Evolutionary conservation across 1,284 basidiomycete genomes (phyloP).

Genomic region (Agaricales sp.): DNA sequence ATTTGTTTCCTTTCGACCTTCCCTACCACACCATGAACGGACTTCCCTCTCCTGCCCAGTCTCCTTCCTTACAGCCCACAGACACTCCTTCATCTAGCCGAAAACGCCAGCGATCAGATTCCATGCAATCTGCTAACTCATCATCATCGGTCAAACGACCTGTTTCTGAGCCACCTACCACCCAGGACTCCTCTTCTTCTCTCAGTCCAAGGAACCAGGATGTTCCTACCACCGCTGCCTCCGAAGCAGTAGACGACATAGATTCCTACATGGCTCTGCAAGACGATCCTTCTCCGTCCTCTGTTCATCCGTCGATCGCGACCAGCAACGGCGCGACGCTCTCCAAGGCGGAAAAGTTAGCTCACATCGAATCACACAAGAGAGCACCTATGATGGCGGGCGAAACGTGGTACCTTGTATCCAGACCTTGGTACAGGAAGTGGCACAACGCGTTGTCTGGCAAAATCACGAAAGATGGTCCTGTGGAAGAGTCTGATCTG

Average conservation of each 20-base stretch:
- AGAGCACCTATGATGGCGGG: conserved; percentile 43
- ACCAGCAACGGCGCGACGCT: conserved; percentile 17
- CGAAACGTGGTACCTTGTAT: conserved; percentile 73
- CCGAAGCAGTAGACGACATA: conserved; percentile 37
- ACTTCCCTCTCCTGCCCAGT: conserved; percentile 13
- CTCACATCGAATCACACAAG: conserved; percentile 37
- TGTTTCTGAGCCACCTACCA: conserved; percentile 45
- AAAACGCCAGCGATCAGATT: conserved; percentile 40
- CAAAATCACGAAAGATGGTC: conserved; percentile 53
- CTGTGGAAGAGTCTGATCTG: conserved; percentile 47
- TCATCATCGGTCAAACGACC: conserved; percentile 65
- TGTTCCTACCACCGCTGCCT: conserved; percentile 28
- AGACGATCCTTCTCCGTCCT: conserved; percentile 30
- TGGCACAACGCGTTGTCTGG: conserved; percentile 68
- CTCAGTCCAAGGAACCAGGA: conserved; percentile 33
- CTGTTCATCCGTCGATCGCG: conserved; percentile 14
- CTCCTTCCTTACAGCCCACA: conserved; percentile 9
- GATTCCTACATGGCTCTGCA: conserved; percentile 69
- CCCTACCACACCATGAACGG: conserved; percentile 9
- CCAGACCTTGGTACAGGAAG: conserved; percentile 59
- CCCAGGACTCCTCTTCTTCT: conserved; percentile 26
- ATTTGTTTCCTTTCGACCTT: conserved; percentile 3
- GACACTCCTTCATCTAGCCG: conserved; percentile 15
- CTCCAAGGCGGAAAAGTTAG: conserved; percentile 34
- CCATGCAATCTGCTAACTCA: conserved; percentile 40